Conservation (phyloP, 2,329 filamentous ascomycete species). For the Beauveria rudraprayagi region DNA sequence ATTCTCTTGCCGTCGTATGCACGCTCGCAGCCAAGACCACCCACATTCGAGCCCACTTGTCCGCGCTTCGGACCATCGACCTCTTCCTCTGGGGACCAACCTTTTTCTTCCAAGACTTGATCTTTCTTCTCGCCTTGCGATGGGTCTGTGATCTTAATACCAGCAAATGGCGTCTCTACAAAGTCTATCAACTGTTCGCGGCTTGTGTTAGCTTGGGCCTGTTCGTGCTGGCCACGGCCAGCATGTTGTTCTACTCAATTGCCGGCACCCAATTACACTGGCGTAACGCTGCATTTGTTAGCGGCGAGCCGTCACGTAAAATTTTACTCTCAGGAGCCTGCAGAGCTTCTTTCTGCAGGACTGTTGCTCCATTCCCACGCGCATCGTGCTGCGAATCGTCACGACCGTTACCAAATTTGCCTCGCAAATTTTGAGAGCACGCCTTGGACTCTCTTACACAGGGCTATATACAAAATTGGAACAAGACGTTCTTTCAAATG, state of each 20-base stretch:
- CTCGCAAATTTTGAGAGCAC: background rate
- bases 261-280: slow-evolving; percentile 22
- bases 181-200: background rate
- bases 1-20: background rate
- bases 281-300: slow-evolving; percentile 20
- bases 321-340: slow-evolving; percentile 20
- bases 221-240: slow-evolving; percentile 9
- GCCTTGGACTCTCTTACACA: background rate
- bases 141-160: background rate
- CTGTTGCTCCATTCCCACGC: slow-evolving; percentile 14
- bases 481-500: background rate
- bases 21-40: background rate
- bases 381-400: slow-evolving; percentile 16
- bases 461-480: background rate
- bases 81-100: slow-evolving; percentile 5
- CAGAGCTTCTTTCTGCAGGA: slow-evolving; percentile 19
- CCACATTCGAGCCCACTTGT: background rate
- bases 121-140: background rate
- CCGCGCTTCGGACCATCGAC: background rate
- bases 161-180: background rate
- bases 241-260: slow-evolving; percentile 24
- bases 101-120: background rate
- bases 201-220: background rate
- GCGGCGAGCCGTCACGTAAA: slow-evolving; percentile 17
- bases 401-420: slow-evolving; percentile 12